These are phyloP conservation scores for Berberis vulgaris DNA, from an alignment of 164 flowering plant genomes.

Conservation along the genomic window DNA sequence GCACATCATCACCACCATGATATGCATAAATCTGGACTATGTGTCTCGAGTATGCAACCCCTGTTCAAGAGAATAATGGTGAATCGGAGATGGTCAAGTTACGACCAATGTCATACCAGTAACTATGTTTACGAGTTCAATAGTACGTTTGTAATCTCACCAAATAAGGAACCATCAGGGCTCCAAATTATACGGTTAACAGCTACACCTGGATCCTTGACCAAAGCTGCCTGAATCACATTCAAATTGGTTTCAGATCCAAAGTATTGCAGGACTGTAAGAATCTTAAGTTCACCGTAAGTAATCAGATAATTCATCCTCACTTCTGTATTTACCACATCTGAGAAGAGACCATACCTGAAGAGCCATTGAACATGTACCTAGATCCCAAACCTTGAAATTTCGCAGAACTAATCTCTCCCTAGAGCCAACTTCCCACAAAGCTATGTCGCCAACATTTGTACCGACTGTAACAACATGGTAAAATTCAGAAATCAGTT, in stretches of 20 bases:
- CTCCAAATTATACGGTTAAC: slow-evolving; percentile 61
- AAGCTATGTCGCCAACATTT: slow-evolving; percentile 21
- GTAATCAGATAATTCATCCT: not conserved
- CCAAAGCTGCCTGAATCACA: slow-evolving; percentile 37
- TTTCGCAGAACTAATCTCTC: slow-evolving; percentile 30
- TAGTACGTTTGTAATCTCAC: slow-evolving; percentile 20
- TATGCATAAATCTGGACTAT: slow-evolving; percentile 59
- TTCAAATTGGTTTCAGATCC: not conserved
- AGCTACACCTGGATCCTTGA: slow-evolving; percentile 36
- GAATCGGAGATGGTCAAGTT: not conserved
- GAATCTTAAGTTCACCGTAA: no score
- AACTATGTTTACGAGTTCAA: no score
- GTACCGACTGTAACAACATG: slow-evolving; percentile 27
- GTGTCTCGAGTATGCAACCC: slow-evolving; percentile 69
- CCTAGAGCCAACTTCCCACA: slow-evolving; percentile 50
- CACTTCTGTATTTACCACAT: not conserved
- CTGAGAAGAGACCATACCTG: slow-evolving; percentile 25
- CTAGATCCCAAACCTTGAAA: slow-evolving; percentile 58
- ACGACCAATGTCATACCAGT: not conserved
- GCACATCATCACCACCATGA: slow-evolving; percentile 35
- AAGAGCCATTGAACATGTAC: slow-evolving; percentile 37
- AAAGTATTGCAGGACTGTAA: no score
- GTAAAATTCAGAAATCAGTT: not conserved
- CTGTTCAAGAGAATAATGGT: slow-evolving; percentile 18
- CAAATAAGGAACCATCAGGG: slow-evolving; percentile 62